These are phyloP conservation scores for Themeda triandra DNA, from an alignment of 176 grass and related monocot genomes.

Conservation along the genomic window DNA sequence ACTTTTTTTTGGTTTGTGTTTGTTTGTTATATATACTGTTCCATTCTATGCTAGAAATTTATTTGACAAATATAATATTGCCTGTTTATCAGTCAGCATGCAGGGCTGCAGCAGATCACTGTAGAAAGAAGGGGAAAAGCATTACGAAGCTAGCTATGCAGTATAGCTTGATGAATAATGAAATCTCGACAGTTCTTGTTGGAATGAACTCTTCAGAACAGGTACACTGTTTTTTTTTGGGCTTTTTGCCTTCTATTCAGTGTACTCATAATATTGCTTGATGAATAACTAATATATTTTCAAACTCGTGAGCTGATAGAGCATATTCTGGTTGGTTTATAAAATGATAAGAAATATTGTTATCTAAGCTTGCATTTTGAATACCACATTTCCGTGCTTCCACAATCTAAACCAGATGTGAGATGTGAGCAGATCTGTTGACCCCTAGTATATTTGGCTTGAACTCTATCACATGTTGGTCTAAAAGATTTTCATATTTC, in stretches of 20 bases:
- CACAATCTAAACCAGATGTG: not conserved
- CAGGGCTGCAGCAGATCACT: conserved; percentile 67
- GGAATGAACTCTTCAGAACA: conserved; percentile 89
- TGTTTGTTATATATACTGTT: not conserved
- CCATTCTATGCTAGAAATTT: not conserved
- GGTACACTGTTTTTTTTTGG: conserved; percentile 25
- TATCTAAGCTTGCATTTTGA: not conserved
- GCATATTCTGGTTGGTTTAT: not conserved
- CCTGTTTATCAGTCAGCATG: conserved; percentile 62
- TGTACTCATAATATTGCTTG: not conserved
- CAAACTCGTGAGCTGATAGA: not conserved
- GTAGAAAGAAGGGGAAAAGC: conserved; percentile 62
- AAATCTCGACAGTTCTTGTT: conserved; percentile 80
- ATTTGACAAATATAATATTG: conserved; percentile 7
- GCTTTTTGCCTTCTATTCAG: not conserved
- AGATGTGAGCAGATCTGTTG: not conserved
- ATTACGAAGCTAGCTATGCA: conserved; percentile 81
- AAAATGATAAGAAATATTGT: not conserved
- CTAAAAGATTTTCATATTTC: not conserved
- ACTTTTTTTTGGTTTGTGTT: not conserved
- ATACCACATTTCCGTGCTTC: not conserved
- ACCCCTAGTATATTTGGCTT: not conserved
- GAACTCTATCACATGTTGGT: not conserved
- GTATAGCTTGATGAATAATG: conserved; percentile 83
- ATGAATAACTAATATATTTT: not conserved